Evolutionary conservation across 331 rosid species (phyloP).

Genomic region (Phaseolus coccineus): DNA sequence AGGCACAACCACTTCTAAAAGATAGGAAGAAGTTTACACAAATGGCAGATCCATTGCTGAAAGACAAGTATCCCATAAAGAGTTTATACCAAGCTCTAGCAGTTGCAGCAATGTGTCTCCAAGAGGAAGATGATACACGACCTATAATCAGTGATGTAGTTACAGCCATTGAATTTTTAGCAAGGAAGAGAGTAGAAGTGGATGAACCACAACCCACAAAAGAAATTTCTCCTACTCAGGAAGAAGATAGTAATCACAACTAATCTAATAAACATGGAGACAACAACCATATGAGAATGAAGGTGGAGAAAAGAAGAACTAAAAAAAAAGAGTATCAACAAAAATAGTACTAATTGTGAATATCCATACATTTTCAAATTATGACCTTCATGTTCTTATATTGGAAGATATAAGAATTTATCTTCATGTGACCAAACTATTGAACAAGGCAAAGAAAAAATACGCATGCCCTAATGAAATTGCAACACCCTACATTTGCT

Average conservation of each 20-base stretch:
- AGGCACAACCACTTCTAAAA: conserved; percentile 85
- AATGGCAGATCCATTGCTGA: conserved; percentile 79
- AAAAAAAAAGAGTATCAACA: too few relatives aligned
- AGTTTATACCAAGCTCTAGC: conserved; percentile 94
- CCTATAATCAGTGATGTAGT: conserved; percentile 91
- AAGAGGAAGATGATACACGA: conserved; percentile 79
- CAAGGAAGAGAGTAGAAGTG: conserved; percentile 37
- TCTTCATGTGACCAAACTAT: not conserved
- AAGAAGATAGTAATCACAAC: not conserved
- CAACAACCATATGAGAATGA: not conserved
- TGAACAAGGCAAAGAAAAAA: not conserved
- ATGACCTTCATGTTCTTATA: not conserved
- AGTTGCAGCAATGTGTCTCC: conserved; percentile 95
- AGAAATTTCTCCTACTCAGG: conserved; percentile 27
- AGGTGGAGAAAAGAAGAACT: too few relatives aligned
- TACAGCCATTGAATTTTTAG: conserved; percentile 75
- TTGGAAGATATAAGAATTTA: not conserved
- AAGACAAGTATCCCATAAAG: conserved; percentile 66
- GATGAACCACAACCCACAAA: conserved; percentile 4
- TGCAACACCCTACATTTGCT: not conserved
- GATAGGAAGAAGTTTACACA: conserved; percentile 72
- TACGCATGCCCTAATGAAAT: not conserved
- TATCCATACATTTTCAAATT: too few relatives aligned
- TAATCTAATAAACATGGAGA: not conserved
- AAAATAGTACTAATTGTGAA: too few relatives aligned